A percentile compares a stretch with the other conserved stretches of the same genome.
Conservation (phyloP, 495 filamentous ascomycete genomes). For the Podospora didyma region DNA sequence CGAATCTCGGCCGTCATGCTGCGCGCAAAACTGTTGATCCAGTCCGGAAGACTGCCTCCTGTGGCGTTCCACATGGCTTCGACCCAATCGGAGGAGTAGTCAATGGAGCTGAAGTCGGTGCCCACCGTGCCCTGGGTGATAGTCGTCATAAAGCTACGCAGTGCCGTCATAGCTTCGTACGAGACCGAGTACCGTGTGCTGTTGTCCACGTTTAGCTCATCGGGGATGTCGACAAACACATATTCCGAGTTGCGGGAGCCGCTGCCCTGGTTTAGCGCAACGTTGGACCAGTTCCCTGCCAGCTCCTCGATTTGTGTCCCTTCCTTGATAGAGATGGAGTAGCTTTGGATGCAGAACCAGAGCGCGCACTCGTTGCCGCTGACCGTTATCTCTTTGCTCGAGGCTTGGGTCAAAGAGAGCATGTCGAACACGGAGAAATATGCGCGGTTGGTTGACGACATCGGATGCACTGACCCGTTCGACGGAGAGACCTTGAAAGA, state of each 20-base stretch:
- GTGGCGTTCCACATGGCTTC: conserved; percentile 33
- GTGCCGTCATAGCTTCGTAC: conserved; percentile 21
- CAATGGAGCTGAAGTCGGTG: conserved; percentile 16
- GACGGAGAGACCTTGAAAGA: conserved; percentile 28
- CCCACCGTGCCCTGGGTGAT: conserved; percentile 27
- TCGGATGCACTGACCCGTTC: conserved; percentile 14
- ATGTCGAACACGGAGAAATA: conserved; percentile 35
- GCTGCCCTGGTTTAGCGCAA: conserved; percentile 13
- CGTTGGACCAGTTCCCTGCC: conserved; percentile 27
- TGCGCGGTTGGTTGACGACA: conserved; percentile 15
- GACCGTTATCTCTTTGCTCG: conserved; percentile 7
- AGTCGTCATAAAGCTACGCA: conserved; percentile 28
- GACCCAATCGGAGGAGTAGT: conserved; percentile 37
- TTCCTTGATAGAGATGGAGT: conserved; percentile 22
- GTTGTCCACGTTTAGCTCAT: conserved; percentile 21
- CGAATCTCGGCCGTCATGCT: conserved; percentile 34
- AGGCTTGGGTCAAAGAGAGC: conserved; percentile 18
- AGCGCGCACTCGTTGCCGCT: conserved; percentile 24
- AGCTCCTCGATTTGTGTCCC: conserved; percentile 22
- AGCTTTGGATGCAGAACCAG: conserved; percentile 35
- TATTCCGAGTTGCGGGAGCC: conserved; percentile 20
- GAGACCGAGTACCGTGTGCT: conserved; percentile 26
- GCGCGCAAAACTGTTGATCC: conserved; percentile 27
- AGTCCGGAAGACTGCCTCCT: conserved; percentile 17
- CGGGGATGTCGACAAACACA: conserved; percentile 28